Evolutionary conservation across 2,329 filamentous ascomycete species (phyloP), one percentile per base, ranked within the genome.

Genomic region (Chrysoporthe deuterocubensis): DNA sequence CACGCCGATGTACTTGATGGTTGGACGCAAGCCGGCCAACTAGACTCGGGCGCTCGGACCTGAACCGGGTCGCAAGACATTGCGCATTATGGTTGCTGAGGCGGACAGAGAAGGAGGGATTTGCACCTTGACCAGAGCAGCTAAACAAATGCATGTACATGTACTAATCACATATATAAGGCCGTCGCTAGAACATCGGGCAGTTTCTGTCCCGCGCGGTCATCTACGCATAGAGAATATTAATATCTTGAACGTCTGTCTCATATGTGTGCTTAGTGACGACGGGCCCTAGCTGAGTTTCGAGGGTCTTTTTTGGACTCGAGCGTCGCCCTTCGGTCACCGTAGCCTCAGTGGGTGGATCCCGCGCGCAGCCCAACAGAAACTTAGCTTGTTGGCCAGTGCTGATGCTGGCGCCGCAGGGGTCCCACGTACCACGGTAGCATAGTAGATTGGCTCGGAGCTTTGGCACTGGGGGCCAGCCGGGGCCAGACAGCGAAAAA

Each of bases 1-100:
- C 82, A 98, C 95, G 1, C 95, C 95, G 67, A 98, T 98, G 95
- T 97, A 97, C 82, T 84, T 98, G 76, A 97, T 97, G 93, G 88
- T 97, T 69, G 95, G 89, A 70, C 89, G 92, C 81, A 97, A 97
- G 86, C 93, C 95, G 4, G 74, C 74, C 63, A 77, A 81, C 72
- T 81, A 76, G 73, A 63, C 16, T n/a, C 26, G 18, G 44, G 26
- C 14, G 21, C 34, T 37, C 4, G 42, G 26, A 26, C n/a, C n/a
- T 32, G 46, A n/a, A 37, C 18, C 32, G 42, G 8, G 11, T 60
- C 34, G 48, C 50, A 37, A 62, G 21, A 61, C 26, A 26, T 26
- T 26, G 26, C 26, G n/a, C 14, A 44, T 61, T 13, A 56, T 43
- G 54, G 64, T 46, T 42, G 40, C 11, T 54, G 48, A 9, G 26